Base-by-base conservation (phyloP, 2,329 filamentous ascomycete species). In the Cryphonectria naterciae region DNA sequence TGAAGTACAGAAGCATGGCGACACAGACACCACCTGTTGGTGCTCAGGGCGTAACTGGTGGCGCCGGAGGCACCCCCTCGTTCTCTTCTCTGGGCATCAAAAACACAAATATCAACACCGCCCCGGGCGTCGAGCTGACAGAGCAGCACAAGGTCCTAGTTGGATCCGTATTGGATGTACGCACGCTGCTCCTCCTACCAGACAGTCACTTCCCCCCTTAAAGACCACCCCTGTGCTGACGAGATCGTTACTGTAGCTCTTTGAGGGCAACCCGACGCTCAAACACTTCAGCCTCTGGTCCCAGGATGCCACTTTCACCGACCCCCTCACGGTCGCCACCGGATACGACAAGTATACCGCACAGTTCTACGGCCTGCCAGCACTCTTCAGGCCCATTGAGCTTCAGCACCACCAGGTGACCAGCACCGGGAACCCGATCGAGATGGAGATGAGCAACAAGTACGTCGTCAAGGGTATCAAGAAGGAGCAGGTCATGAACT, bases 231-330 rank as follows among this genome's bases (percentile, higher is more conserved):
- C 1, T 19, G 8, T 15, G 25, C 39, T 52, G 61, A 46, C 35
- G 39, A 64, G 25, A 37, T 41, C 61, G 35, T 37, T 37, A 15
- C 19, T 63, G 25, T 28, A 85, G 83, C 85, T 91, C 64, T 91
- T 91, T 76, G 86, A 87, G 46, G 88, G 88, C 62, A 83, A 85
- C 25, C 87, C 88, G 0, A 87, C 87, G 1, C 82, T 89, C 2
- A 83, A 84, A 56, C 89, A 91, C 76, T 83, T 91, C 62, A 80
- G 82, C 19, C 82, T 91, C 35, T 91, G 89, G 89, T 82, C 81
- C 65, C 86, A 87, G 70, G 83, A 87, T 52, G 89, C 84, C 10
- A 84, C 82, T 0, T 91, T 91, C 77, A 78, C 83, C 41, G 89
- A 91, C 76, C 87, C 86, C 5, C 79, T 91, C 62, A 89, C 88